Conservation (phyloP, 1,139 yeast genomes). For the Arxiozyma slooffiae region DNA sequence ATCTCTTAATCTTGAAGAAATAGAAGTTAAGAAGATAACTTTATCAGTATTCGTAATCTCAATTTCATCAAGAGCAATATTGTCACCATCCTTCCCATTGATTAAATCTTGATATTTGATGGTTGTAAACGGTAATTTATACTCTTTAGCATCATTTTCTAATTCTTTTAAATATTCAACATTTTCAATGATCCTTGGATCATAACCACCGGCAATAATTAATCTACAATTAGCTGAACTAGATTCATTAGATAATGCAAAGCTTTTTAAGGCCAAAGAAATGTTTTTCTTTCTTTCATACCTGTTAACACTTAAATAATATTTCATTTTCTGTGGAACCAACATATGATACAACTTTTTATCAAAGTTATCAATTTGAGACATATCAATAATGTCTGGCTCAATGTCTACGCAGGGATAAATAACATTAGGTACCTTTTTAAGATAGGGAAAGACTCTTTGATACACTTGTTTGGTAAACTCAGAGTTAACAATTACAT, state of each 20-base stretch:
- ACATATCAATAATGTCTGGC: constrained; percentile 5
- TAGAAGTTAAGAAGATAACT: constrained; percentile 73
- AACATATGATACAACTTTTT: constrained; percentile 14
- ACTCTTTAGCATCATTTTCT: constrained; percentile 38
- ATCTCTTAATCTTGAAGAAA: constrained; percentile 57
- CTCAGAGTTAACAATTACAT: constrained; percentile 73
- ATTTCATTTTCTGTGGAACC: constrained; percentile 19
- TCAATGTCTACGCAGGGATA: constrained; percentile 75
- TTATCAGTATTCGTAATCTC: constrained; percentile 24
- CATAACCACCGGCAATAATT: constrained; percentile 89
- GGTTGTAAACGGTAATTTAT: constrained; percentile 41
- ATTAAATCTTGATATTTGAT: constrained; percentile 30
- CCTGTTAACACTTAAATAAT: constrained; percentile 70
- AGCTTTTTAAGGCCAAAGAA: constrained; percentile 64
- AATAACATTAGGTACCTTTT: constrained; percentile 51
- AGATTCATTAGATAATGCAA: constrained; percentile 33
- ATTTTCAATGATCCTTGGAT: constrained; percentile 64
- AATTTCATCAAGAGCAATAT: constrained; percentile 29
- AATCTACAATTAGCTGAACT: constrained; percentile 35
- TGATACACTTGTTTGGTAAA: constrained; percentile 68
- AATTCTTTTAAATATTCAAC: constrained; percentile 60
- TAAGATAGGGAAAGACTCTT: constrained; percentile 43
- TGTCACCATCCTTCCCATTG: constrained; percentile 22
- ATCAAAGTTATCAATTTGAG: constrained; percentile 15
- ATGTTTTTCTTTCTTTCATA: constrained; percentile 82